phyloP scores from a whole-genome alignment of 2,329 filamentous ascomycete species.

The Verticillium klebahnii region DNA sequence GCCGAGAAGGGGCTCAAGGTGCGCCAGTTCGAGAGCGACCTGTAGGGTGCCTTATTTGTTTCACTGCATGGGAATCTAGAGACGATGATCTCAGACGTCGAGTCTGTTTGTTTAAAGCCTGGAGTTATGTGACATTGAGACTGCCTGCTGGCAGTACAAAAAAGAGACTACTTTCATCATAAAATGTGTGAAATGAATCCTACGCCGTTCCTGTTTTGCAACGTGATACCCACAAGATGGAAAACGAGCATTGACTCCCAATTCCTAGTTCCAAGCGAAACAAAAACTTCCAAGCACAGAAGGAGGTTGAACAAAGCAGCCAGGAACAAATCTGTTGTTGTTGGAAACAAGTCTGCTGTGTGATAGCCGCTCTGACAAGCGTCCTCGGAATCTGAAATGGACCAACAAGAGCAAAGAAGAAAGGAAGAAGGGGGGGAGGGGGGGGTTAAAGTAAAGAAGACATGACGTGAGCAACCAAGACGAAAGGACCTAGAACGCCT shows the following conservation, averaged over 20 bases:
- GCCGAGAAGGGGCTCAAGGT: slow-evolving; percentile 67
- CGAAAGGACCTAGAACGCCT: neutral
- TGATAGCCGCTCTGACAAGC: neutral
- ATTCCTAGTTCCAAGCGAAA: neutral
- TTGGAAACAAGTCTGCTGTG: neutral
- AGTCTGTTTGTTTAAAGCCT: neutral
- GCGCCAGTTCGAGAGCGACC: slow-evolving; percentile 66
- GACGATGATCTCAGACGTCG: neutral
- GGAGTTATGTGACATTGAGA: neutral
- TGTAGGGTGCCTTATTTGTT: slow-evolving; percentile 18
- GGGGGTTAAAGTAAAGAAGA: neutral
- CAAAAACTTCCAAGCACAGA: slow-evolving; percentile 6
- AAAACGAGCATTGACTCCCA: slow-evolving; percentile 12
- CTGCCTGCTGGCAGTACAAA: neutral
- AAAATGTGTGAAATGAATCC: neutral
- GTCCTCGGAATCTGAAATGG: neutral
- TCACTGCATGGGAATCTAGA: neutral
- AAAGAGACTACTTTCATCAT: neutral
- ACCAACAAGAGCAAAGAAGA: neutral
- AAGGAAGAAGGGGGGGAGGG: neutral
- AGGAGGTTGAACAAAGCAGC: neutral
- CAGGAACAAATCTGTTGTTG: slow-evolving; percentile 1
- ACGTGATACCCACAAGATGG: slow-evolving; percentile 9
- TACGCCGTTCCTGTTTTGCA: neutral
- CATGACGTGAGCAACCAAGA: neutral